phyloP scores from a whole-genome alignment of 148 eudicot species.

The Polygonum aviculare region DNA sequence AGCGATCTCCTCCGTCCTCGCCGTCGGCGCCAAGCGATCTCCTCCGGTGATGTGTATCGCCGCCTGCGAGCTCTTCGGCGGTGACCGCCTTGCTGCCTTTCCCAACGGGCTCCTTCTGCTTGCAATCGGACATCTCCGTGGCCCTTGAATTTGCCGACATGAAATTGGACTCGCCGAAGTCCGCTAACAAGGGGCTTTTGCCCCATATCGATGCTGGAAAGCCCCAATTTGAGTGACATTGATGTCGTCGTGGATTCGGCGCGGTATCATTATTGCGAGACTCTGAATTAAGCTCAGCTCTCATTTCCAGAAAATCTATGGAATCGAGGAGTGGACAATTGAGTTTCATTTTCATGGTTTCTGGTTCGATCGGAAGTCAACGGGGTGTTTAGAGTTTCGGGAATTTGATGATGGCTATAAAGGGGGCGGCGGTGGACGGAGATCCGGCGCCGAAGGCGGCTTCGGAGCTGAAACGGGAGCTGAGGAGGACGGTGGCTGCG shows the following conservation, averaged over 20 bases:
- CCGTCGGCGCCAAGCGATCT: slow-evolving; percentile 68
- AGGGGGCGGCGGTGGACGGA: slow-evolving; percentile 25
- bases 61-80: slow-evolving; percentile 83
- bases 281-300: no score
- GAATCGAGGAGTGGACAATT: not conserved
- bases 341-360: not conserved
- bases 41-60: slow-evolving; percentile 93
- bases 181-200: no score
- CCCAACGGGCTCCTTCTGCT: slow-evolving; percentile 35
- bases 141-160: no score
- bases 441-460: slow-evolving; percentile 28
- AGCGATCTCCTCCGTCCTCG: slow-evolving; percentile 72
- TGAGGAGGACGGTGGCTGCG: slow-evolving; percentile 41
- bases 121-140: no score
- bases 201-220: no score
- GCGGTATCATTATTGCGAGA: no score
- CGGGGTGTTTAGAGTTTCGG: not conserved
- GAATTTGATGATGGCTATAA: slow-evolving; percentile 44
- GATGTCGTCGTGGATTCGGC: not conserved
- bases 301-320: not conserved
- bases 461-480: slow-evolving; percentile 57
- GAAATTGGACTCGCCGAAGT: no score
- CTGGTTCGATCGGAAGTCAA: not conserved
- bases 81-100: slow-evolving; percentile 66
- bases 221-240: not conserved